Base-by-base conservation (phyloP, 306 rosid genomes). In the Cucurbita moschata region DNA sequence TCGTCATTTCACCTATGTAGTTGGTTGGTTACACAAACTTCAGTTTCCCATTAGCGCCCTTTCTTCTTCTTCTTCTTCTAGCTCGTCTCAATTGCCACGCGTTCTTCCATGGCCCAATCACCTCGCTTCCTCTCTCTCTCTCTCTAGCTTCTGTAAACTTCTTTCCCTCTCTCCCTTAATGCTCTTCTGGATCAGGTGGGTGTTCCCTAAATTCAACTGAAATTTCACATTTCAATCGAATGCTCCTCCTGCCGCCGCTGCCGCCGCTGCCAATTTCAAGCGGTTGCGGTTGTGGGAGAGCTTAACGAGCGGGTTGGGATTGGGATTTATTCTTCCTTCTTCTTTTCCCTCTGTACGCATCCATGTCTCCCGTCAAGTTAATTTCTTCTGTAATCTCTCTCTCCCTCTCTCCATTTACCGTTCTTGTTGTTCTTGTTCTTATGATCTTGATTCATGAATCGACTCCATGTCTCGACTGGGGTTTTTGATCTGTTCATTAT, bases 301-400 rank as follows among this genome's bases (percentile, higher is more conserved):
- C 49, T 71, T 53, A 38, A 52, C 15, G 11, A 66, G 18, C 13
- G 69, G 49, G 4, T 40, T 63, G 12, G 35, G 49, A 43, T 8
- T 65, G 43, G 60, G 63, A 77, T 66, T 42, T 10, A 2, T 40
- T 76, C 21, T 37, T 21, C 39, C 49, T 58, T 35, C 53, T 68
- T 64, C 66, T 30, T 42, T 35, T 58, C 64, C 35, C 12, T 21
- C 37, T 21, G 61, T 21, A 21, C 23, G 73, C 80, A 51, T 43
- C 81, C 46, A 93, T 93, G 98, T 77, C 94, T 78, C 97, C 97
- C 26, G 85, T 83, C 96, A 93, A 90, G 85, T 82, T 83, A 82
- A 84, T 80, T 79, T 73, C 94, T 51, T 42, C 87, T 77, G 98
- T 90, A 90, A 83, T 53, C 50, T 15, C 62, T 16, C 68, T 68